A percentile compares a stretch with the other conserved stretches of the same genome.
These are phyloP conservation scores for Fusarium proliferatum DNA, from an alignment of 2,329 filamentous ascomycete genomes.

Conservation along the genomic window DNA sequence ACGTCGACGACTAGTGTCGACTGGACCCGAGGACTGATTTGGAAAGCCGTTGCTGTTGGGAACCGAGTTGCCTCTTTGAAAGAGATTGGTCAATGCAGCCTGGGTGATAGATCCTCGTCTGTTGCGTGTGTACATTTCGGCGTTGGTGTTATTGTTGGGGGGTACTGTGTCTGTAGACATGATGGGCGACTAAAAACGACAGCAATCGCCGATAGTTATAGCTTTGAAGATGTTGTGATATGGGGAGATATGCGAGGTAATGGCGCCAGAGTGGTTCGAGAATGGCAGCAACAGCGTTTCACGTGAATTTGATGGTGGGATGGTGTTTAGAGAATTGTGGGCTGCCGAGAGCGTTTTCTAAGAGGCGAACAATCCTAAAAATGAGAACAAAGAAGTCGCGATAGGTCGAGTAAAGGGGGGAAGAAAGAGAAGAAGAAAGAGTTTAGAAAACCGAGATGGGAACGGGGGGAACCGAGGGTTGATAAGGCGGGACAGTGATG, in stretches of 20 bases:
- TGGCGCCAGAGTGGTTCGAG: conserved; percentile 47
- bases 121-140: conserved; percentile 57
- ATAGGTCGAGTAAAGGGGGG: conserved; percentile 17
- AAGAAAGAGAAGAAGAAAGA: conserved; percentile 18
- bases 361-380: conserved; percentile 9
- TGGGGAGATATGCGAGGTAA: conserved; percentile 37
- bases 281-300: conserved; percentile 38
- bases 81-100: conserved; percentile 68
- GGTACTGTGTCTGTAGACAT: conserved; percentile 52
- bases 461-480: conserved; percentile 33
- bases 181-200: conserved; percentile 32
- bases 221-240: conserved; percentile 39
- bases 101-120: conserved; percentile 69
- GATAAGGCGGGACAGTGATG: conserved; percentile 39
- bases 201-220: conserved; percentile 43
- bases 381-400: conserved; percentile 23
- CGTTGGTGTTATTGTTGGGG: conserved; percentile 45
- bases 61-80: conserved; percentile 66
- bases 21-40: conserved; percentile 51
- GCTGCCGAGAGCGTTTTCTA: conserved; percentile 28
- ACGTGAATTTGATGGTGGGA: conserved; percentile 41
- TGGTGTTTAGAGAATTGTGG: conserved; percentile 34
- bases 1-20: conserved; percentile 72
- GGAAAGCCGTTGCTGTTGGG: conserved; percentile 58
- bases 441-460: conserved; percentile 15